Conservation (phyloP, 768 basidiomycete genomes). For the Strobilomyces dryophilus region DNA sequence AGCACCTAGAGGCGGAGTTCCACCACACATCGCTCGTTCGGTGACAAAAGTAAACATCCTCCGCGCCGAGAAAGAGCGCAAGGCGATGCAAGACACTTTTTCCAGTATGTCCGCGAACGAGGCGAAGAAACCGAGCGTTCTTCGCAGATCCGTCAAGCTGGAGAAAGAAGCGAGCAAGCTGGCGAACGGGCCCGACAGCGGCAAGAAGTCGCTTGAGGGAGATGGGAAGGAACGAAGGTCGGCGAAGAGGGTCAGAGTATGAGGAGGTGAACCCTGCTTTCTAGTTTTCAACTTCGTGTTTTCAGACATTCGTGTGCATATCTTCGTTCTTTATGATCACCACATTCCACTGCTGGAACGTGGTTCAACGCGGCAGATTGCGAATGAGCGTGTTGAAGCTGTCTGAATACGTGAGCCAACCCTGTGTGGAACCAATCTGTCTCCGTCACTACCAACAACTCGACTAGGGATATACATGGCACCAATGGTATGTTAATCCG, state of each 20-base stretch:
- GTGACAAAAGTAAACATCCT: constrained; percentile 28
- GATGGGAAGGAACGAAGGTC: constrained; percentile 47
- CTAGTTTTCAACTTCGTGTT: constrained; percentile 4
- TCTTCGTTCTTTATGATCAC: constrained; percentile 12
- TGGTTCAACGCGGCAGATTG: too few relatives aligned
- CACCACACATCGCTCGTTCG: constrained; percentile 28
- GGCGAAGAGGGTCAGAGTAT: constrained; percentile 16
- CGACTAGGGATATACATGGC: too few relatives aligned
- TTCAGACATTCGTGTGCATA: constrained; percentile 5
- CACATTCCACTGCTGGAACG: background rate
- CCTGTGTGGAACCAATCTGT: too few relatives aligned
- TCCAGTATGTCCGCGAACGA: background rate
- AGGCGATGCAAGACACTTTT: constrained; percentile 15
- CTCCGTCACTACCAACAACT: too few relatives aligned
- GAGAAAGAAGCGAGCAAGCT: constrained; percentile 1
- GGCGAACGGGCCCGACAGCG: background rate
- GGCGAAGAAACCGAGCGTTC: constrained; percentile 27
- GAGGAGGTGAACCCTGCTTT: background rate
- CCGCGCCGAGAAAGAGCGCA: constrained; percentile 22
- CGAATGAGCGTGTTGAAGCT: too few relatives aligned
- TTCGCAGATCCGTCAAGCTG: constrained; percentile 6
- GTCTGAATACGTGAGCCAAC: too few relatives aligned
- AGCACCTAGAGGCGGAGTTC: constrained; percentile 29
- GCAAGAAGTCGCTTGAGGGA: constrained; percentile 54
- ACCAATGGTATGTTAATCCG: too few relatives aligned